Percentiles rank a stretch among this genome's conserved stretches.
These are phyloP conservation scores for Carpinus viminea DNA, from an alignment of 306 rosid species.

Conservation along the genomic window DNA sequence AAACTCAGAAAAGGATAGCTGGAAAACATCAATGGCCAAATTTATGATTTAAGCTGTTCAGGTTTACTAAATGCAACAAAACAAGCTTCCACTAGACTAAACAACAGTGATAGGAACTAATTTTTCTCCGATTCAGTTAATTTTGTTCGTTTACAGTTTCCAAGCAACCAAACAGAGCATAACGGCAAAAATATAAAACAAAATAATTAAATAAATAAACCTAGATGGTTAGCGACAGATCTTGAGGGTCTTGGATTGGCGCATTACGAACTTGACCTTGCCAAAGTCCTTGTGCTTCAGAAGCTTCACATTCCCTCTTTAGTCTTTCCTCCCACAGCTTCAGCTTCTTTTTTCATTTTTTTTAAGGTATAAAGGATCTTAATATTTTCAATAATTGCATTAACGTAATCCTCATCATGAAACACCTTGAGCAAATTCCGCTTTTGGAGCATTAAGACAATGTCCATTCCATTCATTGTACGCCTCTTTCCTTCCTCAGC, in stretches of 20 bases:
- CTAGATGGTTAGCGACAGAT: constrained; percentile 19
- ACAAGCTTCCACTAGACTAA: background rate
- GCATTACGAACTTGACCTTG: constrained; percentile 12
- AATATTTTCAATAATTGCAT: too few species aligned
- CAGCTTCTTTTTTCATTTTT: background rate
- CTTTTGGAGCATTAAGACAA: too few species aligned
- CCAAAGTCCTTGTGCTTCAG: constrained; percentile 17
- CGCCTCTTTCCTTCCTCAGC: too few species aligned
- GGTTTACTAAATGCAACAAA: background rate
- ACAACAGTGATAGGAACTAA: background rate
- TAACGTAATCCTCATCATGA: too few species aligned
- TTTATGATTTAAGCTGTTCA: background rate
- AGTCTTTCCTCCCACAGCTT: constrained; percentile 18
- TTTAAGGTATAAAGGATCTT: too few species aligned
- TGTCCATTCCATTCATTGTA: too few species aligned
- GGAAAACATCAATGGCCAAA: background rate
- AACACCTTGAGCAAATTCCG: too few species aligned
- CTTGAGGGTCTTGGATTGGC: constrained; percentile 19
- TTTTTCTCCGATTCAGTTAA: background rate
- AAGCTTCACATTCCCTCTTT: constrained; percentile 17
- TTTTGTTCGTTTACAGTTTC: background rate
- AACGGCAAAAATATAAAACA: background rate
- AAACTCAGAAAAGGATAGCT: too few species aligned
- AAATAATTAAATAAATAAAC: background rate
- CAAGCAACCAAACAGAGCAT: background rate